phyloP scores from a whole-genome alignment of 1,284 basidiomycete genomes.

The Omphalotus olearius region DNA sequence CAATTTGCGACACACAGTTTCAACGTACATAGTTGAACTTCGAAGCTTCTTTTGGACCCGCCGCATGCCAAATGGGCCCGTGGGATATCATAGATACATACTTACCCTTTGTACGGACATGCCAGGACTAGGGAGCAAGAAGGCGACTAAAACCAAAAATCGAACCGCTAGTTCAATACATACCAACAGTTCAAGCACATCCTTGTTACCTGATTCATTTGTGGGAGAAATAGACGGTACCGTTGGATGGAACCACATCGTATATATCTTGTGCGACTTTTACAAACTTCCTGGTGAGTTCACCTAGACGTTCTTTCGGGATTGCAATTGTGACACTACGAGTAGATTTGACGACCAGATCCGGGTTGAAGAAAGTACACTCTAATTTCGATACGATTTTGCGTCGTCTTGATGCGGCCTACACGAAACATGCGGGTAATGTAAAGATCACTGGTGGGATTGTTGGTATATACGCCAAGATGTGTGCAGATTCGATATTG shows the following conservation, averaged over 20 bases:
- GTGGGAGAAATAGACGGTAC: slow-evolving; percentile 43
- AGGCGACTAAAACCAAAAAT: slow-evolving; percentile 2
- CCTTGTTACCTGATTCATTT: slow-evolving; percentile 20
- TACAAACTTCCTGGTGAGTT: slow-evolving; percentile 51
- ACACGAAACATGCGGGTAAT: slow-evolving; percentile 31
- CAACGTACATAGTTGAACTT: no score
- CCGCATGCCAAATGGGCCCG: no score
- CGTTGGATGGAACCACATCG: slow-evolving; percentile 44
- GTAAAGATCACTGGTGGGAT: slow-evolving; percentile 47
- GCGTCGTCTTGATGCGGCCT: slow-evolving; percentile 41
- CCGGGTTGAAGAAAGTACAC: slow-evolving; percentile 60
- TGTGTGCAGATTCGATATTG: slow-evolving; percentile 53
- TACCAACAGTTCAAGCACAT: not conserved
- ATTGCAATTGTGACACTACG: not conserved
- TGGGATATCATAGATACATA: no score
- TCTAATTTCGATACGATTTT: slow-evolving; percentile 49
- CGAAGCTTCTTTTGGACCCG: no score
- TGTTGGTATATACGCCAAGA: slow-evolving; percentile 57
- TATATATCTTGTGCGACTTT: slow-evolving; percentile 42
- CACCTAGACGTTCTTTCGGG: not conserved
- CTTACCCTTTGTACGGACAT: not conserved
- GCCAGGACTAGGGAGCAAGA: slow-evolving; percentile 17
- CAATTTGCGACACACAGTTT: no score
- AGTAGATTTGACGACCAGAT: slow-evolving; percentile 49
- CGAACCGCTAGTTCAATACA: not conserved